Base-by-base conservation (phyloP, 208 protist genomes). In the Wallacemonas sp. region DNA sequence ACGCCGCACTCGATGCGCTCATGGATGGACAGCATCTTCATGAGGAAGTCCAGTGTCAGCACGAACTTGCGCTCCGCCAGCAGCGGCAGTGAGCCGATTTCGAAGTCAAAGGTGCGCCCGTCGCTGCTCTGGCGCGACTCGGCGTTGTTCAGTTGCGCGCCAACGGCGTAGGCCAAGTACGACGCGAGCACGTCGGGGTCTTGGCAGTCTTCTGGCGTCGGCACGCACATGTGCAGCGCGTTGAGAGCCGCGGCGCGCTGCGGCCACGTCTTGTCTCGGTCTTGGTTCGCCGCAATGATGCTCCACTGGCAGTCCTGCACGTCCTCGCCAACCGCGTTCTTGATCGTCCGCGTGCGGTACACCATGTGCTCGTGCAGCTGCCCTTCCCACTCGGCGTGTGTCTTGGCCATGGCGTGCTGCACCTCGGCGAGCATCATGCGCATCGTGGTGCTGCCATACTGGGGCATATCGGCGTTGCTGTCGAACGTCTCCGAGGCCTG, bases 11-110 rank as follows among this genome's bases (percentile, higher is more conserved):
- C 22, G 14, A 64, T 4, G 8, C 57, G 31, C 38, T 64, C 57
- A 32, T 64, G 26, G 33, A 64, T 64, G 33, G 10, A 26, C 38
- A 64, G 39, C 57, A 64, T 64, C 57, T 64, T 64, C 57, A 64
- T 48, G 10, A 46, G 29, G 36, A 31, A 64, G 57, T 48, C 57
- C 7, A 26, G 5, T 12, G 57, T 64, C 31, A 64, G 23, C 14
- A 64, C 57, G 38, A 64, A 64, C 20, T 41, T 18, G 57, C 33
- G 29, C 57, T 46, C 36, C 36, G n/a, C n/a, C n/a, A n/a, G n/a
- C n/a, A 45, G 23, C 20, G 57, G 57, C 20, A 64, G 57, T n/a
- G 26, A 8, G 33, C 57, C 57, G 12, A 64, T 26, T 8, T 31
- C 8, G 38, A 64, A 64, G 33, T 64, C 57, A n/a, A 64, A 64